Base-by-base conservation (phyloP, 208 protist species). In the Acanthamoeba sp. region DNA sequence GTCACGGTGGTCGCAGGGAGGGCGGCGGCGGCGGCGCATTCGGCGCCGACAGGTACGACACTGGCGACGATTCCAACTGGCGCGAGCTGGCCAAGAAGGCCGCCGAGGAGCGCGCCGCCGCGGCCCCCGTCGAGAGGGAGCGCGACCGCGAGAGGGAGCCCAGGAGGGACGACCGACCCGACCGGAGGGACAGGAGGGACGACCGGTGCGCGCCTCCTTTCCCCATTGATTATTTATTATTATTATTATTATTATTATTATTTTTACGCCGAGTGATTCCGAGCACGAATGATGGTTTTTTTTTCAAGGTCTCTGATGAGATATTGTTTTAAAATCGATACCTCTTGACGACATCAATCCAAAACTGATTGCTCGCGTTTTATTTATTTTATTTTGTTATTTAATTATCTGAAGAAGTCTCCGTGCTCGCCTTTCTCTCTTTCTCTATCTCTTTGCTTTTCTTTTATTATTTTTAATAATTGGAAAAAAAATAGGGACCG, bases 21-120 rank as follows among this genome's bases (percentile, higher is more conserved):
- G 52, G 82, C 12, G 22, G 24, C 1, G 82, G 36, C 3, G 52
- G 82, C 12, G 22, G 24, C 1, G 82, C 20, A 50, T 62, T 62
- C 40, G 45, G 50, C 7, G 40, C n/a, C 80, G 55, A 20, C 16
- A 38, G 82, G 55, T 69, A 90, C 52, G 82, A 90, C 12, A 22
- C n/a, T 5, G 29, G 82, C 52, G 45, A 90, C 24, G 24, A 22
- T 24, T 90, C 45, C n/a, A 59, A 90, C 32, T 90, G 82, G 55
- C 55, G 82, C 52, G 52, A 90, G 5, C 42, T 84, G 34, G 82
- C 55, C 55, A 90, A 90, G 45, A 90, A 90, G 82, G 52, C 82
- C 52, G 34, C n/a, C 34, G 55, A 90, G 52, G 82, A 69, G 45
- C 55, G 52, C 82, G 55, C 82, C 10, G 73, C 73, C 12, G 42